Evolutionary conservation across 2,329 filamentous ascomycete species (phyloP), one percentile per base, ranked within the genome.

Genomic region (Cylindrodendrum hubeiense): DNA sequence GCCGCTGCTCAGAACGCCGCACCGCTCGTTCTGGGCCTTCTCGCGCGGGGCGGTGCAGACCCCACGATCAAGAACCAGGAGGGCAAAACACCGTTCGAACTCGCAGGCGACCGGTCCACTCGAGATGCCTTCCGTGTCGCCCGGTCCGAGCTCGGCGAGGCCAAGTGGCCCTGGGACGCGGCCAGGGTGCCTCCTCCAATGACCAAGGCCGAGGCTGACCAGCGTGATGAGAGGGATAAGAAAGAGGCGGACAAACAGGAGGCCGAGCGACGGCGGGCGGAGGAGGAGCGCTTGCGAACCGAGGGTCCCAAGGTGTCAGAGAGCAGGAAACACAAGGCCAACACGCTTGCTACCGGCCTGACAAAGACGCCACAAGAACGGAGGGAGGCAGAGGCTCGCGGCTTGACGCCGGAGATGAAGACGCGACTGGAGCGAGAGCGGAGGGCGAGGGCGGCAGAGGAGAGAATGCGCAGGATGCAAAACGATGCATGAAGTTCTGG

Each of bases 51-150:
- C 4, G 85, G 85, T 2, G 92, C 94, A 2, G 89, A 97, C 73
- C 96, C 96, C 0, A 90, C 89, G 0, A 60, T 90, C 1, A 78
- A 79, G 26, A 97, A 92, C 75, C 83, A 79, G 3, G 94, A 98
- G 67, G 92, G 91, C n/a, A 94, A 92, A 77, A 92, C 93, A 1
- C 81, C 96, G 0, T 98, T 97, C 77, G 94, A 97, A 60, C 87
- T 99, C 1, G 90, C 93, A 1, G 94, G 95, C 44, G 94, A 98
- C 77, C 89, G 94, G 5, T 81, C 90, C 2, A 98, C 95, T 0
- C 89, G 95, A 2, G 95, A 98, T 76, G 93, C 95, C 0, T 99
- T 99, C 81, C 92, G 96, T 2, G 89, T 98, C 2, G 94, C 94
- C 4, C 91, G 96, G 7, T 87, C 89, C 33, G 92, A 97, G 75